These are phyloP conservation scores for Neurospora sp. DNA, from an alignment of 495 filamentous ascomycete genomes.

Conservation along the genomic window DNA sequence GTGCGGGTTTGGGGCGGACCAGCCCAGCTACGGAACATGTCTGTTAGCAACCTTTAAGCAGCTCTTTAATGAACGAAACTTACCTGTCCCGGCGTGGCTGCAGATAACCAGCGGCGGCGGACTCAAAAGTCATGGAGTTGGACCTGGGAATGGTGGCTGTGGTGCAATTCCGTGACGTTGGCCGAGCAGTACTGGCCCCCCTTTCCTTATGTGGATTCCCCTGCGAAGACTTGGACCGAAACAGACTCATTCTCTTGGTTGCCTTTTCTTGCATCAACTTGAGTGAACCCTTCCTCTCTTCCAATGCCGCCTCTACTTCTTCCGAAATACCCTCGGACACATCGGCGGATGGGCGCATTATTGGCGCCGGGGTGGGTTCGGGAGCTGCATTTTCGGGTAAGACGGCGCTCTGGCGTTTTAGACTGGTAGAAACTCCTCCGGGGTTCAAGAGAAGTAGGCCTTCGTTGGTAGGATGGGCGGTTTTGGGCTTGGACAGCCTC, in stretches of 20 bases:
- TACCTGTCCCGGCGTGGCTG: slow-evolving; percentile 16
- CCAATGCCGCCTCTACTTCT: neutral
- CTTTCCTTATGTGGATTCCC: slow-evolving; percentile 4
- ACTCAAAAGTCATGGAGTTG: slow-evolving; percentile 27
- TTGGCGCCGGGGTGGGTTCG: slow-evolving; percentile 7
- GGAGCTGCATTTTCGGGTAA: slow-evolving; percentile 13
- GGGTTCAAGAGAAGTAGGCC: slow-evolving; percentile 29
- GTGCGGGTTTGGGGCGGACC: slow-evolving; percentile 19
- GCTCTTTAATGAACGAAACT: neutral
- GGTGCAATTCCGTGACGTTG: slow-evolving; percentile 7
- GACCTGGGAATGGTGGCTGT: slow-evolving; percentile 15
- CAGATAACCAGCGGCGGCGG: slow-evolving; percentile 20
- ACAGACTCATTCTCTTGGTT: slow-evolving; percentile 19
- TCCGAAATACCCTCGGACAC: slow-evolving; percentile 1
- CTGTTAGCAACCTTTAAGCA: slow-evolving; percentile 4
- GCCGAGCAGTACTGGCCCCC: slow-evolving; percentile 10
- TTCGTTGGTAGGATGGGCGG: slow-evolving; percentile 32
- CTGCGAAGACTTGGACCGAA: slow-evolving; percentile 24
- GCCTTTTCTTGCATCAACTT: slow-evolving; percentile 12
- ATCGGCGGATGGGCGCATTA: slow-evolving; percentile 2
- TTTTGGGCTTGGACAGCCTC: slow-evolving; percentile 40
- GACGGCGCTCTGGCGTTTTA: slow-evolving; percentile 16
- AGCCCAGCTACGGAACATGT: slow-evolving; percentile 12
- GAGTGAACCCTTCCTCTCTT: slow-evolving; percentile 11
- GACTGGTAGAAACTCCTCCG: slow-evolving; percentile 22